These are phyloP conservation scores for Leishmania guyanensis DNA, from an alignment of 208 protist species.

Conservation along the genomic window DNA sequence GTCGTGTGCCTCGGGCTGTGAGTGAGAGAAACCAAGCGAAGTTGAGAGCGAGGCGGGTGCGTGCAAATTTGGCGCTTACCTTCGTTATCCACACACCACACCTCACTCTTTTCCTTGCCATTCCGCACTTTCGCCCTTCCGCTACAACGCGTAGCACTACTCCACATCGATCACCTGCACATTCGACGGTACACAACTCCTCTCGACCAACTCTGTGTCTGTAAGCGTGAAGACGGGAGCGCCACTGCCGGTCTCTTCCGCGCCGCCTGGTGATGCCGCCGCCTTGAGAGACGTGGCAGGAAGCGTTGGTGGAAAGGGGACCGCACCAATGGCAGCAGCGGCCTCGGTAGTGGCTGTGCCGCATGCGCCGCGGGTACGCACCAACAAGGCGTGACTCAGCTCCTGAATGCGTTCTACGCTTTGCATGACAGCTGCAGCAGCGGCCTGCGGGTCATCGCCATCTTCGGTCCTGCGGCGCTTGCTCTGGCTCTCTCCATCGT, in stretches of 20 bases:
- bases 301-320: background rate
- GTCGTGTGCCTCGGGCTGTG: background rate
- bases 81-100: background rate
- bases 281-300: background rate
- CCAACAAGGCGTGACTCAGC: constrained; percentile 12
- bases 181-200: constrained; percentile 11
- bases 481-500: background rate
- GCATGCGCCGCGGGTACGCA: background rate
- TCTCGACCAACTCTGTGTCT: constrained; percentile 17
- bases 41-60: background rate
- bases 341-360: background rate
- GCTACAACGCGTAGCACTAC: background rate
- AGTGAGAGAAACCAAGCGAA: background rate
- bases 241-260: background rate
- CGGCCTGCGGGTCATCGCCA: background rate
- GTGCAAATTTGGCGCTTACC: background rate
- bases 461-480: constrained; percentile 24
- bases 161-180: constrained; percentile 32
- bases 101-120: background rate
- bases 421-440: background rate
- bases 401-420: constrained; percentile 16
- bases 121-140: background rate
- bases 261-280: background rate
- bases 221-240: constrained; percentile 15
- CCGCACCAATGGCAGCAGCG: background rate